These are phyloP conservation scores for Penicillium parvum DNA, from an alignment of 495 filamentous ascomycete species.

Conservation along the genomic window DNA sequence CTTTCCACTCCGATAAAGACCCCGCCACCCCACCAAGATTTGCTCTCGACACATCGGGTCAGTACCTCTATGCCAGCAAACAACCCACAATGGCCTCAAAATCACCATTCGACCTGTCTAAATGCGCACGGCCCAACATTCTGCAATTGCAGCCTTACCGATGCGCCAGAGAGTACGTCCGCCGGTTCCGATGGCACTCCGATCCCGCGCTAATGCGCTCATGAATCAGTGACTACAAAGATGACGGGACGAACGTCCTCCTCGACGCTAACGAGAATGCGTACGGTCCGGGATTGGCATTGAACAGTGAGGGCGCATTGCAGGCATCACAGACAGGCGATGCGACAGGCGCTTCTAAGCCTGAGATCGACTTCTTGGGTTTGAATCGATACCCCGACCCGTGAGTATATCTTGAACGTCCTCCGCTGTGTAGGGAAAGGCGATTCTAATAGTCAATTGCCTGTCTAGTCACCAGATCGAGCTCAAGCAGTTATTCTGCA, in stretches of 20 bases:
- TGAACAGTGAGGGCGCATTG: constrained; percentile 45
- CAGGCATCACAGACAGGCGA: constrained; percentile 30
- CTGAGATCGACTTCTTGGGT: constrained; percentile 63
- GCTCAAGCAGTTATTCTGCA: constrained; percentile 82
- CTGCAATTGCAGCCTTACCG: constrained; percentile 77
- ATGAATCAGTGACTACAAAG: constrained; percentile 87
- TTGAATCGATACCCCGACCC: constrained; percentile 96
- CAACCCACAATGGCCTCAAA: constrained; percentile 36
- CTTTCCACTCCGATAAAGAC: constrained; percentile 18
- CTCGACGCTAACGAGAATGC: constrained; percentile 98
- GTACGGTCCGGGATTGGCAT: constrained; percentile 69
- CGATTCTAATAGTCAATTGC: not conserved
- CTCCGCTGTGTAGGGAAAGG: not conserved
- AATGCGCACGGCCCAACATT: constrained; percentile 81
- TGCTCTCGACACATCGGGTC: constrained; percentile 5
- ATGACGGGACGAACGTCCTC: constrained; percentile 93
- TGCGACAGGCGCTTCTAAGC: constrained; percentile 35
- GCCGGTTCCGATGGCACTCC: constrained; percentile 8
- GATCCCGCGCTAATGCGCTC: constrained; percentile 35
- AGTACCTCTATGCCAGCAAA: constrained; percentile 3
- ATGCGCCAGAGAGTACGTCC: constrained; percentile 72
- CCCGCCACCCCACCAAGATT: constrained; percentile 24
- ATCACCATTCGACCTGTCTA: constrained; percentile 67
- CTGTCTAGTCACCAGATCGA: constrained; percentile 68
- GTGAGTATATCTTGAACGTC: constrained; percentile 36